A percentile compares a stretch with the other conserved stretches of the same genome.
phyloP scores from a whole-genome alignment of 1,284 basidiomycete genomes.

The Exsudoporus floridanus region DNA sequence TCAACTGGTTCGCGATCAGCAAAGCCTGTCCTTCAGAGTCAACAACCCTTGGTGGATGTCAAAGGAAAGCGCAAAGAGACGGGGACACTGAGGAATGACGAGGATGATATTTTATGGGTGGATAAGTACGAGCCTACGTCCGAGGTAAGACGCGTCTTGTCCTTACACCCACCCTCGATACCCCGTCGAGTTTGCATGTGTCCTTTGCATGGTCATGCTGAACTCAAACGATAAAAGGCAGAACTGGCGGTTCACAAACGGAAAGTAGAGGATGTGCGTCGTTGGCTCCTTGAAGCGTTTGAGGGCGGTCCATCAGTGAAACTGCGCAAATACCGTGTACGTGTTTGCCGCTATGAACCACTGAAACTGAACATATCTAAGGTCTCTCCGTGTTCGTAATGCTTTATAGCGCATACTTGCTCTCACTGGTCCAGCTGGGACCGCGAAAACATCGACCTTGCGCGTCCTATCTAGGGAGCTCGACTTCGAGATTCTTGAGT shows the following conservation, averaged over 20 bases:
- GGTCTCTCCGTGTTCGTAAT: background rate
- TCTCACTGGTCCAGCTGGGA: conserved; percentile 87
- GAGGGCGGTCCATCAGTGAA: conserved; percentile 65
- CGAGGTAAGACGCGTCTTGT: conserved; percentile 49
- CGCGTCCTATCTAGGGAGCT: conserved; percentile 75
- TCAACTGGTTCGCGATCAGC: background rate
- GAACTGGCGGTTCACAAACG: conserved; percentile 87
- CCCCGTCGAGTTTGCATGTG: background rate
- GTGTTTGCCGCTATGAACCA: conserved; percentile 20
- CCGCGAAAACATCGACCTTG: conserved; percentile 87
- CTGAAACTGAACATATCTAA: background rate
- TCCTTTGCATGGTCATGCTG: background rate
- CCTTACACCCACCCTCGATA: background rate
- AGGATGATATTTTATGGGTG: conserved; percentile 67
- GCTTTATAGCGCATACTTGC: conserved; percentile 71
- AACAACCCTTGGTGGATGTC: conserved; percentile 18
- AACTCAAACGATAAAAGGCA: conserved; percentile 42
- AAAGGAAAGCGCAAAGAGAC: conserved; percentile 51
- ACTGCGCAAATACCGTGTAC: conserved; percentile 75
- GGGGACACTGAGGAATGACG: background rate
- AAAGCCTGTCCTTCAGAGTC: conserved; percentile 2
- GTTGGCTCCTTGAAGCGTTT: conserved; percentile 85
- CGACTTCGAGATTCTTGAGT: conserved; percentile 83
- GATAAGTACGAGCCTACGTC: conserved; percentile 70
- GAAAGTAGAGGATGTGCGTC: conserved; percentile 82